Base-by-base conservation (phyloP, 305 asterid species). In the Fraxinus floribunda region DNA sequence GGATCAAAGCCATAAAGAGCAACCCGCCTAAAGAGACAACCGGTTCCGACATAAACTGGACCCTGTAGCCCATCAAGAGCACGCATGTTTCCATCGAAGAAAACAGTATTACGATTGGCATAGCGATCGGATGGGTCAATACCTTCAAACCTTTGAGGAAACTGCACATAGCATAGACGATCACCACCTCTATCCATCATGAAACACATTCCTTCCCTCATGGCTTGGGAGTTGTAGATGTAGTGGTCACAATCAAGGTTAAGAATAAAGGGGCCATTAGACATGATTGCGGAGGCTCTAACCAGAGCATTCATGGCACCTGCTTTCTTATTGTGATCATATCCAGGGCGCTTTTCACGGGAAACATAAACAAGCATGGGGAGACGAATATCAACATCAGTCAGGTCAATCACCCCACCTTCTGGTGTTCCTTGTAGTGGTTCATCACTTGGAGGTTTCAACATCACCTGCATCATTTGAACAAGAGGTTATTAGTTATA, bases 131-230 rank as follows among this genome's bases (percentile, higher is more conserved):
- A 90, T 15, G 94, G 93, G 70, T 92, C 97, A 46, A 92, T 92
- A 4, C 97, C 97, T 82, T 92, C 97, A 36, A 92, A 92, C 44
- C 97, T 88, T 87, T 92, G 97, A 0, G 97, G 97, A 71, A 92
- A 92, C 79, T 92, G 97, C 79, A 92, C 93, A 75, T 92, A 92
- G 90, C 97, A 92, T 78, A 92, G 82, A 9, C 94, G 87, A 70
- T 92, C 97, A 3, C 97, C 97, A 3, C 97, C 94, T 84, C 97
- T 84, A 74, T 92, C 97, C 97, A 92, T 92, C 97, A 92, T 92
- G 91, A 92, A 92, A 77, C 97, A 92, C 94, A 92, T 92, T 62
- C 97, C 97, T 88, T 92, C 97, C 81, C 93, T 89, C 92, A 92
- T 84, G 86, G 97, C 97, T 86, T 91, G 90, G 71, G 93, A 90